Conservation (phyloP, 495 filamentous ascomycete genomes). For the Cercophora newfieldiana region DNA sequence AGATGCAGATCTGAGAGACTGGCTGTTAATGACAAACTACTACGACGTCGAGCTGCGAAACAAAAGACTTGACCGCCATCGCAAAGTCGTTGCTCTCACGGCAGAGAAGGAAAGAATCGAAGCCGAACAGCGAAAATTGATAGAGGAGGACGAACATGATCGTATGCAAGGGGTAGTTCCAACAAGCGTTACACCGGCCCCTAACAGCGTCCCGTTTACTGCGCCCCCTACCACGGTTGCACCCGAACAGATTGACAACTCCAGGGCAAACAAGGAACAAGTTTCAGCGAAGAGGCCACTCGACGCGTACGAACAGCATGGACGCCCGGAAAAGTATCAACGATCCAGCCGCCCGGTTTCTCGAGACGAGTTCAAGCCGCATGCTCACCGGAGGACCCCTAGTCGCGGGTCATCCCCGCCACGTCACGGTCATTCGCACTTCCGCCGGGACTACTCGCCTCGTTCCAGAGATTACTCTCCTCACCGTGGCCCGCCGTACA, state of each 20-base stretch:
- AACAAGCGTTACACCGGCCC: background rate
- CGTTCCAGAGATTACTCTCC: slow-evolving; percentile 26
- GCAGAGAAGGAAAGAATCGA: slow-evolving; percentile 39
- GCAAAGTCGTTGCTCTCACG: slow-evolving; percentile 46
- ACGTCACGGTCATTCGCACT: background rate
- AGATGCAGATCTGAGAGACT: slow-evolving; percentile 56
- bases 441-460: background rate
- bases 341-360: too few species aligned
- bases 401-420: background rate
- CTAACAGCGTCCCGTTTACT: background rate
- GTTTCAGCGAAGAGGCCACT: background rate
- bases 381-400: background rate
- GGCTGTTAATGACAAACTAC: slow-evolving; percentile 62
- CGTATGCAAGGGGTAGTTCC: background rate
- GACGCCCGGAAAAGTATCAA: too few species aligned
- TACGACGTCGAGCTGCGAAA: slow-evolving; percentile 52
- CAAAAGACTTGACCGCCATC: slow-evolving; percentile 46
- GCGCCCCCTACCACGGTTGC: too few species aligned
- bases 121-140: slow-evolving; percentile 35
- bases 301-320: background rate
- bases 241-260: background rate
- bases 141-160: slow-evolving; percentile 33
- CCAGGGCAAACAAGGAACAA: background rate
- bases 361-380: background rate
- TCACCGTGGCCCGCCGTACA: slow-evolving; percentile 10